Conservation (phyloP, 768 basidiomycete species). For the Tulasnella sp. region DNA sequence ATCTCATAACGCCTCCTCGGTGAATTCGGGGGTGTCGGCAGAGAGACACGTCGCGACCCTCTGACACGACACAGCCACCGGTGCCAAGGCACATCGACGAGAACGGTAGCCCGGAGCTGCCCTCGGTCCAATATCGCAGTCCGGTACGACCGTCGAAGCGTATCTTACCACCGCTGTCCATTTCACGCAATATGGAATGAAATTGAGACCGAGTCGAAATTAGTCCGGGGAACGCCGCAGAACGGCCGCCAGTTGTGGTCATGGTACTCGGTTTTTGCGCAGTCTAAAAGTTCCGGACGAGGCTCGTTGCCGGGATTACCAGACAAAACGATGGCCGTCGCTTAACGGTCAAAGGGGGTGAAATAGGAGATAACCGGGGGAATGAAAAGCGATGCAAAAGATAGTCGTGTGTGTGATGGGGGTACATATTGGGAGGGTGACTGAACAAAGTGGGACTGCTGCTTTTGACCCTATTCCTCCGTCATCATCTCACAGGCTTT, state of each 20-base stretch:
- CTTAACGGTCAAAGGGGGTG: neutral
- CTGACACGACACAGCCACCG: conserved; percentile 14
- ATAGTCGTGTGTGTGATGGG: neutral
- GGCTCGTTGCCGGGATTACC: neutral
- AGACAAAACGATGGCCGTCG: neutral
- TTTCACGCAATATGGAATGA: neutral
- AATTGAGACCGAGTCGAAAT: neutral
- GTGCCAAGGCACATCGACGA: neutral
- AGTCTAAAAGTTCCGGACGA: neutral
- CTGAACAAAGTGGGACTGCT: neutral
- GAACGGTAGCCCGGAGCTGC: neutral
- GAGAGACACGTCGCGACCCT: neutral
- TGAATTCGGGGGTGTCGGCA: neutral
- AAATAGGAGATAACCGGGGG: neutral
- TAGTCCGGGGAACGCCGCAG: neutral
- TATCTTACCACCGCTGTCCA: neutral
- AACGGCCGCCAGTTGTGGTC: neutral
- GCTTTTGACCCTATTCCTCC: neutral
- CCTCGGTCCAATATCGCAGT: neutral
- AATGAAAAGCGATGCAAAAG: neutral
- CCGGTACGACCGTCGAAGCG: neutral
- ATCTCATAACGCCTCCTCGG: neutral
- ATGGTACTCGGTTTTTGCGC: neutral
- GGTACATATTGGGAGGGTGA: neutral
- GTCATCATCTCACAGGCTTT: neutral